Evolutionary conservation across 2,329 filamentous ascomycete genomes (phyloP).

Genomic region (Claviceps humidiphila): DNA sequence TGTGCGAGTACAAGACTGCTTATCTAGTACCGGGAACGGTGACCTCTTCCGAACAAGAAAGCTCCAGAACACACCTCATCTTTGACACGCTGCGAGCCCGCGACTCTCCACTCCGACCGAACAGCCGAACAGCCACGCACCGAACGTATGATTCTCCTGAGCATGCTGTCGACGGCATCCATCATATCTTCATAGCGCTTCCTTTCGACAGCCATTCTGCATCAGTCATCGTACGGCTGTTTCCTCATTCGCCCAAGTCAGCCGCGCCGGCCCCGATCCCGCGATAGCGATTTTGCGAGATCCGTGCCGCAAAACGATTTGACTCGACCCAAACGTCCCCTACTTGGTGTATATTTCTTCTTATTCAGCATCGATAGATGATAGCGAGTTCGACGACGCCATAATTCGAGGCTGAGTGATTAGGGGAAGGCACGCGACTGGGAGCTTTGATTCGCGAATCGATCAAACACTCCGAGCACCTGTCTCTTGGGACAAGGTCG

Average conservation of each 20-base stretch:
- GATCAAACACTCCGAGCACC: neutral
- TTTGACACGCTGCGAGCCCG: neutral
- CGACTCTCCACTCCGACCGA: constrained; percentile 1
- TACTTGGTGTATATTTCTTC: neutral
- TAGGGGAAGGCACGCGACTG: constrained; percentile 12
- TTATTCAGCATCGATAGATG: constrained; percentile 8
- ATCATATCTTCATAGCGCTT: neutral
- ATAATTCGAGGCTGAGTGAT: constrained; percentile 9
- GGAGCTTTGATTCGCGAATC: neutral
- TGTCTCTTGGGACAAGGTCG: neutral
- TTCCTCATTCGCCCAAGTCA: neutral
- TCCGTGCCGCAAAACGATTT: neutral
- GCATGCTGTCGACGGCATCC: constrained; percentile 1
- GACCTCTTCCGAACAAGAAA: neutral
- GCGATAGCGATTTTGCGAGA: neutral
- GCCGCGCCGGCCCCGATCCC: neutral
- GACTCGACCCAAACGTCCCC: neutral
- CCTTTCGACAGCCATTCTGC: neutral
- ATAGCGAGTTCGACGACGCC: constrained; percentile 7
- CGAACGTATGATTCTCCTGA: neutral
- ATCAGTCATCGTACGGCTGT: neutral
- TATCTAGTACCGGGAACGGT: neutral
- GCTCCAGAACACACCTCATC: constrained; percentile 1
- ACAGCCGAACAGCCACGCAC: neutral
- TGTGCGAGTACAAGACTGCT: neutral